Evolutionary conservation across 805 yeast genomes (phyloP).

Genomic region (Kockiozyma suomiensis): DNA sequence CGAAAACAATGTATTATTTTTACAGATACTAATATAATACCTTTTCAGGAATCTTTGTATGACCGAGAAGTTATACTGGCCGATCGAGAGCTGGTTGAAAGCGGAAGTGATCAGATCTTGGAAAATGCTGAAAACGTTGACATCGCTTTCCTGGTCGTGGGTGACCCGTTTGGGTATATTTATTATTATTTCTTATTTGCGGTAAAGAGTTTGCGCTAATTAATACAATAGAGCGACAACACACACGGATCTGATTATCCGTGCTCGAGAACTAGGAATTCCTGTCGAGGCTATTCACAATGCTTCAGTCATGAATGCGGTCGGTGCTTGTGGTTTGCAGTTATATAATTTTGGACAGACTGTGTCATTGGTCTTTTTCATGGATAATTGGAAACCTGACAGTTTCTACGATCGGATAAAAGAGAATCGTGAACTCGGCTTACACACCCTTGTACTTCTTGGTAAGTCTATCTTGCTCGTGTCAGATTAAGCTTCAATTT

Average conservation of each 20-base stretch:
- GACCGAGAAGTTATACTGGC: slow-evolving; percentile 86
- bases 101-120: slow-evolving; percentile 81
- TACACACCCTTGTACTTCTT: slow-evolving; percentile 83
- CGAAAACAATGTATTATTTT: background rate
- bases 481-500: too few species aligned
- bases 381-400: slow-evolving; percentile 95
- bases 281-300: slow-evolving; percentile 83
- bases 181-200: background rate
- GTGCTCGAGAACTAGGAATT: slow-evolving; percentile 86
- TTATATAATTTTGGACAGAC: slow-evolving; percentile 95
- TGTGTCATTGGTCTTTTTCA: slow-evolving; percentile 93
- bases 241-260: slow-evolving; percentile 87
- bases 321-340: slow-evolving; percentile 96
- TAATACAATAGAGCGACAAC: slow-evolving; percentile 68
- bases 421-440: slow-evolving; percentile 88
- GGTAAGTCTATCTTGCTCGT: too few species aligned
- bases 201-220: background rate
- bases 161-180: slow-evolving; percentile 82
- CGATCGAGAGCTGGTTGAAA: slow-evolving; percentile 91
- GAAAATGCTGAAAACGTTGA: slow-evolving; percentile 77
- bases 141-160: slow-evolving; percentile 92
- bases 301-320: slow-evolving; percentile 97
- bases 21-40: too few species aligned
- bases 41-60: slow-evolving; percentile 64
- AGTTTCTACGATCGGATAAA: slow-evolving; percentile 84